phyloP scores from a whole-genome alignment of 257 asterid species.

The Perilla frutescens region DNA sequence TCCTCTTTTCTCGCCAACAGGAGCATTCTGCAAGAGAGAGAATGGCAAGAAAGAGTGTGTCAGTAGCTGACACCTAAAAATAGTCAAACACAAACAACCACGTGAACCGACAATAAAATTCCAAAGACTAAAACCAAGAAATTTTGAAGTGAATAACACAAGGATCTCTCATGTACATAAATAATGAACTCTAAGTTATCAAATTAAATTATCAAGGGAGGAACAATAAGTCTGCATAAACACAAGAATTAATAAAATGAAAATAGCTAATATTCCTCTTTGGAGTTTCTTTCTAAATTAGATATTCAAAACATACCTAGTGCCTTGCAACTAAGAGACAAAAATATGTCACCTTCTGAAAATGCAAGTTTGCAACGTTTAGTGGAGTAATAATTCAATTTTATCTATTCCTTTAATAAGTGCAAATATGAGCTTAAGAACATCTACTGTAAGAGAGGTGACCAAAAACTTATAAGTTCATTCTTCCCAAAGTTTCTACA shows the following conservation, averaged over 20 bases:
- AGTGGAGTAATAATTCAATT: not conserved
- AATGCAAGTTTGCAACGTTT: conserved; percentile 10
- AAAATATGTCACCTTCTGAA: not conserved
- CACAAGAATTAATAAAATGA: not conserved
- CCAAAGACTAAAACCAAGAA: conserved; percentile 8
- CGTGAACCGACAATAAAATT: conserved; percentile 8
- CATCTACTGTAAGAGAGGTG: not conserved
- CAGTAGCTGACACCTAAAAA: not conserved
- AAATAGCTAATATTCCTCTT: conserved; percentile 1
- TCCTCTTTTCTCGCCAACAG: conserved; percentile 87
- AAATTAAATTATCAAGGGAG: conserved; percentile 9
- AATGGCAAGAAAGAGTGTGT: conserved; percentile 19
- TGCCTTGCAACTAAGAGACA: conserved; percentile 21
- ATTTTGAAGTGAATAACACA: not conserved
- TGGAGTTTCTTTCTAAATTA: not conserved
- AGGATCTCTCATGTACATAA: conserved; percentile 1
- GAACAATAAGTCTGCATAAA: conserved; percentile 21
- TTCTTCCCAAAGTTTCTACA: not conserved
- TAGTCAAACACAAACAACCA: conserved; percentile 14
- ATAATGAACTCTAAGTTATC: not conserved
- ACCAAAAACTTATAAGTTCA: conserved; percentile 1
- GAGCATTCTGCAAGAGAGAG: conserved; percentile 64
- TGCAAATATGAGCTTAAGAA: not conserved
- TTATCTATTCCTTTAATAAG: not conserved
- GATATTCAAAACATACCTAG: conserved; percentile 8